Conservation (phyloP, 148 eudicot genomes). For the Camellia sinensis region DNA sequence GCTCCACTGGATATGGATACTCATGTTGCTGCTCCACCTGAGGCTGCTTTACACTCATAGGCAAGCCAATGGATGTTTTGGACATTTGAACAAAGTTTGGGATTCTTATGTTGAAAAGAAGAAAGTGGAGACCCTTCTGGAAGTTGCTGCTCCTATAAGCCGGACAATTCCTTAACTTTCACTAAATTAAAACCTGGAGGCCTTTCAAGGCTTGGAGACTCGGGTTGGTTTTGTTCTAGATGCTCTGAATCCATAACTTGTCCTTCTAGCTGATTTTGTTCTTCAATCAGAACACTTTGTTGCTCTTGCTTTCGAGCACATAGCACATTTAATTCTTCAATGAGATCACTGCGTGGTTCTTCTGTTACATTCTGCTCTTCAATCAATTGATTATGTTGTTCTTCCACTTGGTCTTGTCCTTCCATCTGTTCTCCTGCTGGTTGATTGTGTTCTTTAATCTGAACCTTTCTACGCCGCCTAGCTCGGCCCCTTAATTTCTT, state of each 20-base stretch:
- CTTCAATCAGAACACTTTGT: neutral
- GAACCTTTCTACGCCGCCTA: neutral
- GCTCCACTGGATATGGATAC: neutral
- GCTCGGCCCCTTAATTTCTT: neutral
- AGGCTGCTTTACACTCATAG: neutral
- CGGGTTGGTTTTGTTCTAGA: neutral
- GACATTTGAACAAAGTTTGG: too few species aligned
- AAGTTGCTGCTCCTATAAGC: neutral
- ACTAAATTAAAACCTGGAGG: neutral
- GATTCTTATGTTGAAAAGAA: neutral
- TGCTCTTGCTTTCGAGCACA: neutral
- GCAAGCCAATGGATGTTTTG: neutral
- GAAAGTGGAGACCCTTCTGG: neutral
- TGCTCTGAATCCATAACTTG: neutral
- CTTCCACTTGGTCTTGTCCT: neutral
- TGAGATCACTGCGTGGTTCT: neutral
- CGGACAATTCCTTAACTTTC: neutral
- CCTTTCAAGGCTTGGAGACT: slow-evolving; percentile 10
- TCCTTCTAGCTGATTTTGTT: slow-evolving; percentile 2
- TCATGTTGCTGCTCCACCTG: neutral
- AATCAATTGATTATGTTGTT: neutral
- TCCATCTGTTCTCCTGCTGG: neutral
- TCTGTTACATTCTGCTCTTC: neutral
- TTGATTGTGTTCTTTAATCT: neutral
- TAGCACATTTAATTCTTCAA: neutral